Evolutionary conservation across 495 filamentous ascomycete species (phyloP), one percentile per base, ranked within the genome.

Genomic region (Pseudomonodictys pantanalensis): DNA sequence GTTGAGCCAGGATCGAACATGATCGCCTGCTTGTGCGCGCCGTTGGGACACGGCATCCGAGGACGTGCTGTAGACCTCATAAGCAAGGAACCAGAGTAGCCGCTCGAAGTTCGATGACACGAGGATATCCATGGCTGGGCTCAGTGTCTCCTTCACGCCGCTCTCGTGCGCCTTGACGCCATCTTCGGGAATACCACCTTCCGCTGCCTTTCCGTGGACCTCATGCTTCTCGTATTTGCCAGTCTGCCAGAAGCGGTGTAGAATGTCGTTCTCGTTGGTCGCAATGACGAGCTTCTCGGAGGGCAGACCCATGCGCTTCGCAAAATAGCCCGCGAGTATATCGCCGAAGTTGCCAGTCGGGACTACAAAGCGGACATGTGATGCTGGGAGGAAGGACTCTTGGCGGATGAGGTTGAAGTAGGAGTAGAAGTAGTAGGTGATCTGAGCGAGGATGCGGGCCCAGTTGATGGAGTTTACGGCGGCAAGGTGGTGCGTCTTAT

Each of bases 261-360:
- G 65, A 48, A 95, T 95, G 68, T 96, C 92, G 76, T 96, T 96
- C 73, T 90, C 89, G 69, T 96, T 96, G 24, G 91, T 95, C 0
- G 91, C 90, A 47, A 95, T 82, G 66, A 95, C 81, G 24, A 98
- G 83, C 71, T 89, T 91, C 47, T 88, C 84, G 2, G 81, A 78
- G 22, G 91, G 92, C 0, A 97, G 82, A 43, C 93, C 93, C 91
- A 98, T 96, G 58, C 83, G 80, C 61, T 85, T 84, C 0, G 92
- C 91, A 68, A 96, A 95, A 71, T 88, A 97, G 41, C 93, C 93
- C 0, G 93, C 92, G 2, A 97, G 80, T 64, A 97, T 87, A 69
- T 97, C 86, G n/a, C 92, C 93, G 70, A 98, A 98, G 79, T 98
- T 97, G 11, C 93, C 92, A 2, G 90, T 89, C 1, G 93, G 93